Conservation (phyloP, 2,329 filamentous ascomycete genomes). For the Xylariaceae sp. region DNA sequence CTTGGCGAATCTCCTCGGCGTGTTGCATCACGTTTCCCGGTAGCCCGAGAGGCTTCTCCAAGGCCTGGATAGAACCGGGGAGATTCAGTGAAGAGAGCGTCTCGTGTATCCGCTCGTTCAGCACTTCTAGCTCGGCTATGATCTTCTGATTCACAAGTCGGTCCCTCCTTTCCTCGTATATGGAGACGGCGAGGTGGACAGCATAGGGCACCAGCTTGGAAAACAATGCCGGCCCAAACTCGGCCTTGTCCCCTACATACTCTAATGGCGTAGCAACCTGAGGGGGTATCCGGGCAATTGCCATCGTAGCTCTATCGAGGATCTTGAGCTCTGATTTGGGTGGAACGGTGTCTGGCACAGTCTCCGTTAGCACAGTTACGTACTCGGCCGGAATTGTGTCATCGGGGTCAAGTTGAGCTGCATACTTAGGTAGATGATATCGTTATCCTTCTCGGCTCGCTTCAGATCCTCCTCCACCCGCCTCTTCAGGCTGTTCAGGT, state of each 20-base stretch:
- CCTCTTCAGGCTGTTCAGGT: slow-evolving; percentile 76
- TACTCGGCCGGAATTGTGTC: no score
- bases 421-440: slow-evolving; percentile 82
- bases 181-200: slow-evolving; percentile 89
- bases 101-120: slow-evolving; percentile 76
- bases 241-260: slow-evolving; percentile 70
- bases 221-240: slow-evolving; percentile 82
- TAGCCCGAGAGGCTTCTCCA: slow-evolving; percentile 89
- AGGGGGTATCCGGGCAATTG: slow-evolving; percentile 68
- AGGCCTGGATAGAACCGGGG: slow-evolving; percentile 84
- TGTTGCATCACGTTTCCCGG: slow-evolving; percentile 82
- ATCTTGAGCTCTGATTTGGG: slow-evolving; percentile 82
- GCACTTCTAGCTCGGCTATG: slow-evolving; percentile 72
- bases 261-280: slow-evolving; percentile 77
- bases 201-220: slow-evolving; percentile 90
- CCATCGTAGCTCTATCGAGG: slow-evolving; percentile 86
- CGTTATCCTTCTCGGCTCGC: slow-evolving; percentile 91
- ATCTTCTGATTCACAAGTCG: slow-evolving; percentile 85
- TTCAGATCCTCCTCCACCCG: slow-evolving; percentile 83
- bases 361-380: slow-evolving; percentile 32
- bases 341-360: slow-evolving; percentile 62
- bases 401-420: no score
- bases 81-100: slow-evolving; percentile 77
- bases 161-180: slow-evolving; percentile 88
- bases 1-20: slow-evolving; percentile 88